Conservation (phyloP, 768 basidiomycete genomes). For the Pleurotus eryngii region DNA sequence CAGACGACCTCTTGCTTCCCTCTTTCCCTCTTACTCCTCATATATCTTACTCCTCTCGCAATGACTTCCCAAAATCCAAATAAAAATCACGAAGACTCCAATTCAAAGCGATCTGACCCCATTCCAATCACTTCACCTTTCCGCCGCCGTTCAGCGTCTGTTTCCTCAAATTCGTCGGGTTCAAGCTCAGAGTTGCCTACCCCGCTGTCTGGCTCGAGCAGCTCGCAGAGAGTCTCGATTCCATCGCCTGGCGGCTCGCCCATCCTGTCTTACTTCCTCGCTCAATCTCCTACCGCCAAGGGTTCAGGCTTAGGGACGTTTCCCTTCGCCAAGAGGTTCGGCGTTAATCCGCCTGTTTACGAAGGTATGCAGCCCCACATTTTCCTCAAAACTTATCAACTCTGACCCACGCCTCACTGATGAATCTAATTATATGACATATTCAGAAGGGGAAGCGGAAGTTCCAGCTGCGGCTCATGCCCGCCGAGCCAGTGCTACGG, state of each 20-base stretch:
- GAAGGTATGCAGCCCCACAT: slow-evolving; percentile 49
- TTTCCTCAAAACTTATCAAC: no score
- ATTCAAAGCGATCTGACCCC: slow-evolving; percentile 55
- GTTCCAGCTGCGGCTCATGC: slow-evolving; percentile 41
- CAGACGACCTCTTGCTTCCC: slow-evolving; percentile 7
- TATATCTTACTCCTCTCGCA: slow-evolving; percentile 9
- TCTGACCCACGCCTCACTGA: no score
- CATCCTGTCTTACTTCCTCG: slow-evolving; percentile 66
- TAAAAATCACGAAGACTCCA: slow-evolving; percentile 20
- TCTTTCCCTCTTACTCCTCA: slow-evolving; percentile 7
- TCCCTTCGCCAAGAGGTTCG: slow-evolving; percentile 58
- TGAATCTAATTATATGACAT: no score
- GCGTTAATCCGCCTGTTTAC: slow-evolving; percentile 46
- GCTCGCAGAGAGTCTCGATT: slow-evolving; percentile 39
- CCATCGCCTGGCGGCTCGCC: slow-evolving; percentile 64
- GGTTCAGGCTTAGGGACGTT: slow-evolving; percentile 39
- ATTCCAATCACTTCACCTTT: slow-evolving; percentile 52
- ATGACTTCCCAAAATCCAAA: slow-evolving; percentile 35
- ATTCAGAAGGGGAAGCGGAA: slow-evolving; percentile 36
- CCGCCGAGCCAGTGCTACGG: slow-evolving; percentile 60
- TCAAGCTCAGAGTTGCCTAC: slow-evolving; percentile 51
- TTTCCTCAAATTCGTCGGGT: slow-evolving; percentile 52
- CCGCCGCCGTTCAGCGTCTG: slow-evolving; percentile 58
- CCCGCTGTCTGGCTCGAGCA: slow-evolving; percentile 42
- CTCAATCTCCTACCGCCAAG: slow-evolving; percentile 56